Base-by-base conservation (phyloP, 2,329 filamentous ascomycete species). In the Hypoxylon sp. region DNA sequence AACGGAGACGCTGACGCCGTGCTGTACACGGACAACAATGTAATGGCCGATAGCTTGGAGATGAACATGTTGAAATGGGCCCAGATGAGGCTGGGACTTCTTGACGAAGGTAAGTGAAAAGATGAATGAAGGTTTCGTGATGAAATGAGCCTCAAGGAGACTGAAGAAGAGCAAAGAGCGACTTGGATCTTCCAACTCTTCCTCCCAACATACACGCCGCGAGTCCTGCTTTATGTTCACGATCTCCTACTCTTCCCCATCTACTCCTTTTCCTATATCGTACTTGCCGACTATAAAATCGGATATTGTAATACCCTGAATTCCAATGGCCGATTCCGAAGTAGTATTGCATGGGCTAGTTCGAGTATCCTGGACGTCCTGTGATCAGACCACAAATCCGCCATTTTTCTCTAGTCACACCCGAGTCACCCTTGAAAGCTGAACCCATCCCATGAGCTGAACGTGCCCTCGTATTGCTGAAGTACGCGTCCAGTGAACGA, bases 1-100 rank as follows among this genome's bases (percentile, higher is more conserved):
- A 68, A 70, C 33, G 70, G 70, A 19, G 70, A 68, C 4, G 70
- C 67, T 13, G 50, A 50, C 5, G 55, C 69, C 3, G 44, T 57
- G 37, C 57, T 42, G 52, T 56, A 71, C 24, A 71, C 37, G 11
- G 51, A 39, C 17, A 65, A 55, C 53, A 70, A 31, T 17, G 63
- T n/a, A 42, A 69, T 29, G 39, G 66, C 56, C 35, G 69, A 56
- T 26, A 71, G 31, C 19, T 63, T 71, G 22, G 57, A 59, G 39
- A 50, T 22, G 33, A 63, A 53, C 69, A 71, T 71, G 33, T 61
- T 71, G 69, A 10, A 51, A 57, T 17, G 46, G 48, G 47, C 42
- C 57, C 52, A 60, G 46, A 26, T 46, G 47, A 11, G 13, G 35
- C 61, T 46, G 48, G n/a, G 47, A 24, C 5, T 44, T 44, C 48